Conservation (phyloP, 768 basidiomycete species). For the Russula vinacea region DNA sequence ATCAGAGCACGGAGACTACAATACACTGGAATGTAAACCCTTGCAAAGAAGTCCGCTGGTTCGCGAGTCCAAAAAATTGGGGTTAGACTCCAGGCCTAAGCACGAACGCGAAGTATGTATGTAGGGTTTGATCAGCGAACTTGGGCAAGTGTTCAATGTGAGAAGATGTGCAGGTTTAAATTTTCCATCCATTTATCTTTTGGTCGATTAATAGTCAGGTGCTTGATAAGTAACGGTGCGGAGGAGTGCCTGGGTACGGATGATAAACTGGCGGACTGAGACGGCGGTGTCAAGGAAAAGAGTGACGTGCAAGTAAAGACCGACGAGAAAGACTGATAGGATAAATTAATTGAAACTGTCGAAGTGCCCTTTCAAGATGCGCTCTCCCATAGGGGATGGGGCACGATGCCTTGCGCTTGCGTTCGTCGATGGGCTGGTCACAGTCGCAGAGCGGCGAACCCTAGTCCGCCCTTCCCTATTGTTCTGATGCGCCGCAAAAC, state of each 20-base stretch:
- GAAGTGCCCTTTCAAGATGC: slow-evolving; percentile 87
- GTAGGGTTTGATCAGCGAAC: not conserved
- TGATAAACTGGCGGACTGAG: not conserved
- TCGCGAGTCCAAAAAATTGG: not conserved
- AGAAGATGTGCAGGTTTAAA: not conserved
- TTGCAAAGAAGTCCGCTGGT: not conserved
- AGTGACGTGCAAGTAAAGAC: not conserved
- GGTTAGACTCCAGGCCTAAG: not conserved
- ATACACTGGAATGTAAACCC: not conserved
- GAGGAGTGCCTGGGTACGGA: not conserved
- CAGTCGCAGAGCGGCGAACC: slow-evolving; percentile 57
- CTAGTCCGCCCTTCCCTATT: slow-evolving; percentile 32
- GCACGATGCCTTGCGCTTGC: slow-evolving; percentile 55
- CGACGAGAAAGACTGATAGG: not conserved
- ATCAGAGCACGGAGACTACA: not conserved
- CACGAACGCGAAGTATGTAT: not conserved
- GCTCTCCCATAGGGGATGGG: slow-evolving; percentile 87
- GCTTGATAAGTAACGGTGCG: slow-evolving; percentile 3
- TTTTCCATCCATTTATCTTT: slow-evolving; percentile 21
- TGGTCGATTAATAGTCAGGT: slow-evolving; percentile 9
- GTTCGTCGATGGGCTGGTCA: slow-evolving; percentile 44
- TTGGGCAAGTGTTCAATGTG: not conserved
- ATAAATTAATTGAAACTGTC: slow-evolving; percentile 71
- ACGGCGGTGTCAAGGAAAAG: not conserved
- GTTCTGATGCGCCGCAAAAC: slow-evolving; percentile 13